Evolutionary conservation across 805 yeast genomes (phyloP).

Genomic region (Candida odintsovae): DNA sequence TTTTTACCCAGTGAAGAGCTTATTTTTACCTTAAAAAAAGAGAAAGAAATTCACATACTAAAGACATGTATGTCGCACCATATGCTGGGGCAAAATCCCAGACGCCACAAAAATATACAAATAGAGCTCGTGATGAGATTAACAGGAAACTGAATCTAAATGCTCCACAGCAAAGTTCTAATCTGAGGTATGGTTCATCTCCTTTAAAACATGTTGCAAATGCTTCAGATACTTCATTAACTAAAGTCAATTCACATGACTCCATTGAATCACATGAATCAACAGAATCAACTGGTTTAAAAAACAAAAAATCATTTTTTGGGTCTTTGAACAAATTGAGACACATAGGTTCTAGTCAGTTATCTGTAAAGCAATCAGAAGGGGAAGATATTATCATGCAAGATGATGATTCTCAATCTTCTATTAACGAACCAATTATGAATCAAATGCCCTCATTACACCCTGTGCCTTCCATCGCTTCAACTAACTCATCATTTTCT

Average conservation of each 20-base stretch:
- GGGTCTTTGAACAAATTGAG: constrained; percentile 12
- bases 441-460: constrained; percentile 17
- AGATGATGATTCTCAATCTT: constrained; percentile 5
- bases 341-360: constrained; percentile 5
- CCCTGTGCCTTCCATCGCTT: constrained; percentile 20
- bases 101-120: constrained; percentile 27
- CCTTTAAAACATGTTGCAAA: constrained; percentile 23
- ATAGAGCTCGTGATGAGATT: constrained; percentile 27
- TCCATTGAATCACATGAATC: constrained; percentile 6
- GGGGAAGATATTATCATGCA: constrained; percentile 13
- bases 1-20: not conserved
- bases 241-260: constrained; percentile 17
- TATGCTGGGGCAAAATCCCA: constrained; percentile 9
- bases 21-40: not conserved
- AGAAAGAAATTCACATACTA: not conserved
- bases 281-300: not conserved
- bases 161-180: constrained; percentile 5
- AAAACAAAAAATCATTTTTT: constrained; percentile 5
- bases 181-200: constrained; percentile 25
- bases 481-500: constrained; percentile 10
- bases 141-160: constrained; percentile 17
- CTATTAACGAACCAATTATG: constrained; percentile 4
- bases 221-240: constrained; percentile 20
- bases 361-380: constrained; percentile 4
- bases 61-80: constrained; percentile 21